Base-by-base conservation (phyloP, 2,329 filamentous ascomycete genomes). In the Colletotrichum lentis region DNA sequence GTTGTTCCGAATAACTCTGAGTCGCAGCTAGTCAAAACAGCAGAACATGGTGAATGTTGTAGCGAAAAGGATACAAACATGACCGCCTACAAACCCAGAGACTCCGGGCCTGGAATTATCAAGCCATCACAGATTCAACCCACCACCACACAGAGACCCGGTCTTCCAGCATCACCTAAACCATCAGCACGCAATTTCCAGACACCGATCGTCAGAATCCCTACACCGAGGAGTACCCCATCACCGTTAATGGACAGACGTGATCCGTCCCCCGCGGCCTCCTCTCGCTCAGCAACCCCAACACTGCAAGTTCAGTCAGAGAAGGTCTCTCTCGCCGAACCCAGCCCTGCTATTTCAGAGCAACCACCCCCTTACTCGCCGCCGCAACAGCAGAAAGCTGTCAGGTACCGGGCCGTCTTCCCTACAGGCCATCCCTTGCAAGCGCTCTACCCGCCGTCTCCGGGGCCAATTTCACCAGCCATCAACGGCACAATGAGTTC, bases 401-500 rank as follows among this genome's bases (percentile, higher is more conserved):
- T 83, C 44, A 82, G 85, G 55, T 90, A 88, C 73, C 82, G 82
- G 62, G 86, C 87, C 2, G 81, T 90, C 4, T 84, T 88, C 56
- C 86, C 89, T 7, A 84, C 88, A 0, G 81, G 80, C 3, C 84
- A 88, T 69, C 79, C 80, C 0, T 73, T 83, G 46, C 79, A 78
- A 49, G 72, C 76, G 11, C 81, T 84, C 63, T 84, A 84, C 39
- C 84, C 87, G 2, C 83, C 83, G 1, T 88, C 89, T 5, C 88
- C 89, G 0, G 85, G 85, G 0, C 88, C 88, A 2, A 77, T 87
- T 0, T 90, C 90, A 1, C 89, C 90, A 1, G 89, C 84, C 0
- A 79, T 91, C 46, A 83, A 88, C 44, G 82, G 83, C 16, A 86
- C 85, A 0, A 91, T 91, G 83, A 85, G 85, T 12, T 86, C 88